Evolutionary conservation across 2,329 filamentous ascomycete genomes (phyloP).

Genomic region (Phaeoacremonium minimum): DNA sequence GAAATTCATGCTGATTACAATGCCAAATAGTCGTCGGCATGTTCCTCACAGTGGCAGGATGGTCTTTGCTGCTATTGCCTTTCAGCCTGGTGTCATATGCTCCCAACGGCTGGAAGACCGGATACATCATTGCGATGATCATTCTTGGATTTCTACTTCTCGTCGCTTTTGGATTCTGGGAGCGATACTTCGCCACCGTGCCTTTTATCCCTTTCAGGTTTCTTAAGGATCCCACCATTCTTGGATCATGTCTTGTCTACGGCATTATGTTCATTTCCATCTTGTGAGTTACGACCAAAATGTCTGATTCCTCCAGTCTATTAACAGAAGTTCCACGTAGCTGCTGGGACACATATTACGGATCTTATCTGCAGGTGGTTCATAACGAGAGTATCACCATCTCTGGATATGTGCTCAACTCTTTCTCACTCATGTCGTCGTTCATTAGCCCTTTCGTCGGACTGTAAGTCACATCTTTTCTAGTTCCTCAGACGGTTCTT

Average conservation of each 20-base stretch:
- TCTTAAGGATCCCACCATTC: constrained; percentile 30
- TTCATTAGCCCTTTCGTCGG: constrained; percentile 24
- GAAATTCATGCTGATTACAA: constrained; percentile 52
- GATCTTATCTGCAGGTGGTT: constrained; percentile 32
- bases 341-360: constrained; percentile 33
- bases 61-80: constrained; percentile 64
- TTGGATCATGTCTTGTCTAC: constrained; percentile 39
- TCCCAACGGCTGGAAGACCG: constrained; percentile 31
- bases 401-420: constrained; percentile 31
- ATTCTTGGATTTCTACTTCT: constrained; percentile 31
- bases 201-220: constrained; percentile 31
- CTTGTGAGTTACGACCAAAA: no score
- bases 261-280: constrained; percentile 30
- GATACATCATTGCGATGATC: constrained; percentile 35
- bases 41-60: constrained; percentile 54
- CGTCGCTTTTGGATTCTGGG: constrained; percentile 30
- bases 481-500: no score
- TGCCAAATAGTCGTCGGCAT: constrained; percentile 45
- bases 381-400: constrained; percentile 27
- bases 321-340: no score
- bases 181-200: constrained; percentile 31
- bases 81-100: constrained; percentile 52
- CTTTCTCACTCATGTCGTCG: constrained; percentile 30
- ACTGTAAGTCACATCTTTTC: no score
- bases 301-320: no score